Percentiles rank a stretch among this genome's conserved stretches.
phyloP scores from a whole-genome alignment of 768 basidiomycete species.

The Plicaturopsis crispa region DNA sequence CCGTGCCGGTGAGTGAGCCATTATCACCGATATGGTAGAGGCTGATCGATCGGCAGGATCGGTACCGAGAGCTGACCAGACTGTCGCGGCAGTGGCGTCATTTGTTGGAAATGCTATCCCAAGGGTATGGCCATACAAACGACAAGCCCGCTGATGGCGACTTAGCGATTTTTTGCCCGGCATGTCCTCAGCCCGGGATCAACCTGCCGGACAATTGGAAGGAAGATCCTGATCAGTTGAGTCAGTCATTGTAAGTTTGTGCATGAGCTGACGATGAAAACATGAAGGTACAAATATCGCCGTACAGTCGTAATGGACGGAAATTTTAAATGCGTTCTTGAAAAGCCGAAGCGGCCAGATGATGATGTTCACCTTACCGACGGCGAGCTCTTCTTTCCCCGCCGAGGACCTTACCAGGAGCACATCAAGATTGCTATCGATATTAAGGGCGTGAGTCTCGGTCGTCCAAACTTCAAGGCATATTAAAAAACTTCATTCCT shows the following conservation, averaged over 20 bases:
- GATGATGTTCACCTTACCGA: constrained; percentile 9
- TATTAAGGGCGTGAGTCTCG: constrained; percentile 5
- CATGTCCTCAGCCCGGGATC: constrained; percentile 18
- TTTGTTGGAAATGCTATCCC: too few species aligned
- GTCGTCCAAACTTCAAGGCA: too few species aligned
- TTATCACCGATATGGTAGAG: too few species aligned
- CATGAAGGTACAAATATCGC: background rate
- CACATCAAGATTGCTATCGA: constrained; percentile 6
- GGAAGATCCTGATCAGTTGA: constrained; percentile 3
- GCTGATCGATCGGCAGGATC: too few species aligned
- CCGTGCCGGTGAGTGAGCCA: too few species aligned
- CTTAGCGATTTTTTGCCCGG: constrained; percentile 11
- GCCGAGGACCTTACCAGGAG: constrained; percentile 1
- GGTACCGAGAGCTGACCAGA: too few species aligned
- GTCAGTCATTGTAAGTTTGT: background rate
- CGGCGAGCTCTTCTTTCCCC: constrained; percentile 9
- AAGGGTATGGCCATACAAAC: too few species aligned
- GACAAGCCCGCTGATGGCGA: constrained; percentile 5
- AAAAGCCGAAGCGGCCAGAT: constrained; percentile 7
- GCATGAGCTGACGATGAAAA: background rate
- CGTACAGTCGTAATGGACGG: constrained; percentile 6
- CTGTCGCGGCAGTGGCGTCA: too few species aligned
- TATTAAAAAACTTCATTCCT: too few species aligned
- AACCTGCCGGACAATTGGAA: constrained; percentile 19
- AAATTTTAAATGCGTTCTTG: constrained; percentile 8